Percentiles rank a stretch among this genome's conserved stretches.
Evolutionary conservation across 2,329 filamentous ascomycete species (phyloP).

Genomic region (Fusarium camptoceras): DNA sequence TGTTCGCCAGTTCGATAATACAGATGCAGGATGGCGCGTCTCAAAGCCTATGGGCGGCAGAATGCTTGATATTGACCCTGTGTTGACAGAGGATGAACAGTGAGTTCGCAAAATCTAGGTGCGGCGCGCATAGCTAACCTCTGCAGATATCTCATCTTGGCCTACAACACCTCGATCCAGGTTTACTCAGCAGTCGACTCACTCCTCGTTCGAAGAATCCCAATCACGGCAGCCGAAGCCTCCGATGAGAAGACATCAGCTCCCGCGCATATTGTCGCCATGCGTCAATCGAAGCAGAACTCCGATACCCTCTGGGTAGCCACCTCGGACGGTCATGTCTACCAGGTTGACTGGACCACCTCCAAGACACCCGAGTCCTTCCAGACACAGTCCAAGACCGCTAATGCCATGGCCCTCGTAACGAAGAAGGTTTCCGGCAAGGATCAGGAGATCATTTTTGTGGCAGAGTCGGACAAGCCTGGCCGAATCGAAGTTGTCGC

Average conservation of each 20-base stretch:
- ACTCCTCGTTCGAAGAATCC: slow-evolving; percentile 79
- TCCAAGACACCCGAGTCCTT: slow-evolving; percentile 57
- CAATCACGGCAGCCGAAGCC: slow-evolving; percentile 55
- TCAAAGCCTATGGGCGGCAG: slow-evolving; percentile 74
- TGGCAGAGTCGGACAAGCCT: slow-evolving; percentile 58
- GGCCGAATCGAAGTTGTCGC: slow-evolving; percentile 57
- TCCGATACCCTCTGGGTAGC: slow-evolving; percentile 69
- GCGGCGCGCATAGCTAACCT: slow-evolving; percentile 26
- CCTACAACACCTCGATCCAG: slow-evolving; percentile 79
- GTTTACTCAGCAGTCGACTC: slow-evolving; percentile 87
- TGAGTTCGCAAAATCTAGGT: slow-evolving; percentile 52
- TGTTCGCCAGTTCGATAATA: slow-evolving; percentile 46
- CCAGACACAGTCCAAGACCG: slow-evolving; percentile 55
- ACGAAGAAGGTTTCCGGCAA: slow-evolving; percentile 51
- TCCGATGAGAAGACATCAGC: slow-evolving; percentile 41
- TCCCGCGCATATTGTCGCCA: slow-evolving; percentile 56
- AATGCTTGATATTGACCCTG: slow-evolving; percentile 73
- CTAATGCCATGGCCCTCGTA: slow-evolving; percentile 60
- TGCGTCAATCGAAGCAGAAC: slow-evolving; percentile 53
- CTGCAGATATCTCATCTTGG: slow-evolving; percentile 76
- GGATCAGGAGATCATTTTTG: slow-evolving; percentile 59
- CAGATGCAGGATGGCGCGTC: slow-evolving; percentile 65
- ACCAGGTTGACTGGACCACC: slow-evolving; percentile 68
- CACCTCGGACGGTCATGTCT: slow-evolving; percentile 68
- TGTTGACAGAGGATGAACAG: slow-evolving; percentile 71